A percentile compares a stretch with the other conserved stretches of the same genome.
Evolutionary conservation across 1,284 basidiomycete genomes (phyloP).

Genomic region (Erythrobasidium hasegawianum): DNA sequence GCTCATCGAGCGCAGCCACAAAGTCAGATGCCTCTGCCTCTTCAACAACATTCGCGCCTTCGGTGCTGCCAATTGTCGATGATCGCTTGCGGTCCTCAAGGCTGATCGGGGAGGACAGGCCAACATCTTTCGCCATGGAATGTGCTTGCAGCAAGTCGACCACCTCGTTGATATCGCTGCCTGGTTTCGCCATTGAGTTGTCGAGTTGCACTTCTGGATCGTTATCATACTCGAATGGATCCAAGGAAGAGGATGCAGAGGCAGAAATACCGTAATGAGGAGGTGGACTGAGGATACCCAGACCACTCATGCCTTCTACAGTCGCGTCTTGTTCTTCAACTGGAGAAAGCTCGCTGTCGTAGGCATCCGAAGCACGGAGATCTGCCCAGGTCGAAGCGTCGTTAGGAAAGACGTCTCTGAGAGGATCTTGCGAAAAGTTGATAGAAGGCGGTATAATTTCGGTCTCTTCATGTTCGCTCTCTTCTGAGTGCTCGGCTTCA

Average conservation of each 20-base stretch:
- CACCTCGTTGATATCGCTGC: slow-evolving; percentile 41
- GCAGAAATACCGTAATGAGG: slow-evolving; percentile 11
- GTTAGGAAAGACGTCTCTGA: slow-evolving; percentile 39
- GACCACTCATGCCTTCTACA: slow-evolving; percentile 36
- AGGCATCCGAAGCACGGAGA: slow-evolving; percentile 16
- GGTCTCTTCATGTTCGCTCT: neutral
- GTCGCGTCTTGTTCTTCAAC: slow-evolving; percentile 18
- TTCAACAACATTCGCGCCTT: neutral
- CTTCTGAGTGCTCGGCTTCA: neutral
- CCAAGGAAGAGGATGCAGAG: slow-evolving; percentile 17
- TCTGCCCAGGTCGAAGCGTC: slow-evolving; percentile 41
- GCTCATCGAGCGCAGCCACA: neutral
- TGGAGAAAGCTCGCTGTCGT: no score
- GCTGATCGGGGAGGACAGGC: slow-evolving; percentile 42
- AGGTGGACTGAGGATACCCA: slow-evolving; percentile 36
- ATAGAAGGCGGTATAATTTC: neutral
- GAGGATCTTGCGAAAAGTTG: slow-evolving; percentile 12
- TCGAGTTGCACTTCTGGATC: slow-evolving; percentile 19
- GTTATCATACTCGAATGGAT: slow-evolving; percentile 36
- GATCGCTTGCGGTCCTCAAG: slow-evolving; percentile 33
- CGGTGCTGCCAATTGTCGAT: neutral
- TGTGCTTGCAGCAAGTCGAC: slow-evolving; percentile 35
- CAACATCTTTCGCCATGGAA: slow-evolving; percentile 8
- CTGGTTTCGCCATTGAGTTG: slow-evolving; percentile 27
- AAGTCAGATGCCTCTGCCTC: neutral